phyloP scores from a whole-genome alignment of 352 stramenopile genomes.

The Aphanomyces astaci region DNA sequence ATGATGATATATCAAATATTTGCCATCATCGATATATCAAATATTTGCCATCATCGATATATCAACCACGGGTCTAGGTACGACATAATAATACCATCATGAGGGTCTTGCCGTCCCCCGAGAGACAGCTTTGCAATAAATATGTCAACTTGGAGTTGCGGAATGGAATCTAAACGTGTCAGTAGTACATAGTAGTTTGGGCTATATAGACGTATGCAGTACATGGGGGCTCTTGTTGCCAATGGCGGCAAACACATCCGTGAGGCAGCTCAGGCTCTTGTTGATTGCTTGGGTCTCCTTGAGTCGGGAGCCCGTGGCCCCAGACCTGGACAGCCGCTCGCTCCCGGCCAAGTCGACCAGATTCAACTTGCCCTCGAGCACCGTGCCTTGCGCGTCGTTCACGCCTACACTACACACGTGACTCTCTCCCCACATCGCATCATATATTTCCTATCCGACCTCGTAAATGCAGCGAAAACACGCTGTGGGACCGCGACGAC shows the following conservation, averaged over 20 bases:
- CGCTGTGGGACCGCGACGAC: slow-evolving; percentile 68
- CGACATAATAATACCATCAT: slow-evolving; percentile 89
- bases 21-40: no score
- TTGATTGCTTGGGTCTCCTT: slow-evolving; percentile 98
- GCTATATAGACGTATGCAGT: slow-evolving; percentile 28
- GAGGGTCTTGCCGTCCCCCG: slow-evolving; percentile 97
- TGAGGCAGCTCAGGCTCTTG: slow-evolving; percentile 97
- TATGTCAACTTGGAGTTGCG: slow-evolving; percentile 99
- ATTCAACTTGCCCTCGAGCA: slow-evolving; percentile 62
- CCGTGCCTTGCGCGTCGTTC: slow-evolving; percentile 70
- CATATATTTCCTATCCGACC: slow-evolving; percentile 25
- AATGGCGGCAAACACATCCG: slow-evolving; percentile 98
- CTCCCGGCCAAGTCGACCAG: slow-evolving; percentile 76
- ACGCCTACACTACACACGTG: slow-evolving; percentile 25
- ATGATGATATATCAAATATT: neutral
- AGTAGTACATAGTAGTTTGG: neutral
- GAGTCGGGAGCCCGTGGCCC: slow-evolving; percentile 85
- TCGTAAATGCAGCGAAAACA: slow-evolving; percentile 65
- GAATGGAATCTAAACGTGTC: slow-evolving; percentile 83
- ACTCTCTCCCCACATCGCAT: neutral
- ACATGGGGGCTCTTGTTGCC: slow-evolving; percentile 92
- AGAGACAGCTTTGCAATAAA: slow-evolving; percentile 95
- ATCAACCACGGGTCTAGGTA: no score
- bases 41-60: no score
- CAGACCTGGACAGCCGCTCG: slow-evolving; percentile 72